Conservation (phyloP, 2,329 filamentous ascomycete species). For the Colletotrichum sublineola region DNA sequence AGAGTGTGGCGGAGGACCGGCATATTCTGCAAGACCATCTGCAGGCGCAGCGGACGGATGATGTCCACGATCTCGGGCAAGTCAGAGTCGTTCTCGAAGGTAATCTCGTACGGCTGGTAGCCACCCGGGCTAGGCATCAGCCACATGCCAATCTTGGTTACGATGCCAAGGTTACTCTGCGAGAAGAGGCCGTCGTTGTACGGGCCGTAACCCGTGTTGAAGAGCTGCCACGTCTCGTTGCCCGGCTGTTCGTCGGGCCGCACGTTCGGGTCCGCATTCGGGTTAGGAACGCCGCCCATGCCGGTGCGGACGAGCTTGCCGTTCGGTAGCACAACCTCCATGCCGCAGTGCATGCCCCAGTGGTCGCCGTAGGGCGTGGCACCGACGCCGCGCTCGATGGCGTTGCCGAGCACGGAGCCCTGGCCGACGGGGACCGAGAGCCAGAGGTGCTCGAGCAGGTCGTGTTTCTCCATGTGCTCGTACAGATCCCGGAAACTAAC, state of each 20-base stretch:
- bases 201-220: slow-evolving; percentile 58
- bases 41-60: slow-evolving; percentile 53
- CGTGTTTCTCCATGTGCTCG: slow-evolving; percentile 52
- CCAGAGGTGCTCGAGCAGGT: slow-evolving; percentile 56
- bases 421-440: slow-evolving; percentile 59
- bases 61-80: slow-evolving; percentile 48
- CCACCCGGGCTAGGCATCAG: slow-evolving; percentile 67
- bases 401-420: slow-evolving; percentile 62
- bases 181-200: slow-evolving; percentile 59
- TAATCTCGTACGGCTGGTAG: slow-evolving; percentile 52
- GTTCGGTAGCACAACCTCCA: slow-evolving; percentile 59
- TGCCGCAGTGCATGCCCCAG: slow-evolving; percentile 56
- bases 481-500: slow-evolving; percentile 55
- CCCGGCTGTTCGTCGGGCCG: slow-evolving; percentile 47
- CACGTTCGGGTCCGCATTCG: slow-evolving; percentile 26
- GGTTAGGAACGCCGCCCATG: slow-evolving; percentile 49
- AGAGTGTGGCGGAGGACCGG: slow-evolving; percentile 60
- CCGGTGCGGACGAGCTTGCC: slow-evolving; percentile 59
- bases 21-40: slow-evolving; percentile 62
- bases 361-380: slow-evolving; percentile 62
- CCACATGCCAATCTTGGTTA: slow-evolving; percentile 65
- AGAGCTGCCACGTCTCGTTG: slow-evolving; percentile 58
- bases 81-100: slow-evolving; percentile 46
- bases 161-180: slow-evolving; percentile 64
- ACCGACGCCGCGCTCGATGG: slow-evolving; percentile 60